phyloP scores from a whole-genome alignment of 129 eudicot genomes.

The Flaveria bidentis region DNA sequence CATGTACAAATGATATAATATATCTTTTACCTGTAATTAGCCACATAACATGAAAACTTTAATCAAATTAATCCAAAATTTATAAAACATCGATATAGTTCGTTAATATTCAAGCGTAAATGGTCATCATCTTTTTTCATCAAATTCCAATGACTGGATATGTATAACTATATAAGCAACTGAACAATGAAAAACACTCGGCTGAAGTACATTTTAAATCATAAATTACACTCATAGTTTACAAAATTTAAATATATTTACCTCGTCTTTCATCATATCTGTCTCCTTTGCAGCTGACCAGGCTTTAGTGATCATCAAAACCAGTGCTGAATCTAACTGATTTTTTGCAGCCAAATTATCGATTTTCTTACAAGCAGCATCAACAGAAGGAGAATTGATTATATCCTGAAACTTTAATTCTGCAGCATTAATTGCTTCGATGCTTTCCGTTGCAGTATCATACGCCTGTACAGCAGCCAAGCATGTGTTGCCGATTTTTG shows the following conservation, averaged over 20 bases:
- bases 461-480: constrained; percentile 77
- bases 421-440: constrained; percentile 76
- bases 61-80: constrained; percentile 2
- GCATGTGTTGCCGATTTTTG: constrained; percentile 61
- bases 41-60: constrained; percentile 9
- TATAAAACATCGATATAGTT: background rate
- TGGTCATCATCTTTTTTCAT: background rate
- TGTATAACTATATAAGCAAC: background rate
- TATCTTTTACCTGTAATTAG: constrained; percentile 64
- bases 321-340: constrained; percentile 71
- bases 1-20: constrained; percentile 68
- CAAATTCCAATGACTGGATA: background rate
- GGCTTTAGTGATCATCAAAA: constrained; percentile 72
- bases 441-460: constrained; percentile 74
- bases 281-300: constrained; percentile 89
- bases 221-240: background rate
- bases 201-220: background rate
- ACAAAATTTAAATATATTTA: constrained; percentile 7
- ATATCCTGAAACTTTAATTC: constrained; percentile 82
- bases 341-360: constrained; percentile 76
- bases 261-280: constrained; percentile 76
- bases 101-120: background rate
- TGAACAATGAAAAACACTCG: background rate
- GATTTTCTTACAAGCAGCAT: constrained; percentile 79
- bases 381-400: constrained; percentile 78